Evolutionary conservation across 805 yeast species (phyloP).

Genomic region (Blastobotrys mokoenaii): DNA sequence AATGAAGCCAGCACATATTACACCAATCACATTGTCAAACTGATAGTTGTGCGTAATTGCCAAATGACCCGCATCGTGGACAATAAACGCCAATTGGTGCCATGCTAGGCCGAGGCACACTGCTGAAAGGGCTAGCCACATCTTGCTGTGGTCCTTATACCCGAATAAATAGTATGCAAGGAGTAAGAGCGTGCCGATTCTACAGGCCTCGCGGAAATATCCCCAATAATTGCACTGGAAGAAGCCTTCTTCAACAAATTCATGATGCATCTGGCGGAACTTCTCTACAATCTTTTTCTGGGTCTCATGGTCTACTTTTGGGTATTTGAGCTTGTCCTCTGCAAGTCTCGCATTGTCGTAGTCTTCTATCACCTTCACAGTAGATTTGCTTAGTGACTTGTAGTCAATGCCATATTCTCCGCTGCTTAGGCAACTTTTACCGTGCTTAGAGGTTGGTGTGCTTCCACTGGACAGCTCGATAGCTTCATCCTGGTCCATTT

Average conservation of each 20-base stretch:
- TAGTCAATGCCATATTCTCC: too few relatives aligned
- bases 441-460: constrained; percentile 7
- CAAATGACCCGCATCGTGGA: constrained; percentile 86
- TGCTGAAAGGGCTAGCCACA: constrained; percentile 49
- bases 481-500: constrained; percentile 20
- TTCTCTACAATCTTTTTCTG: constrained; percentile 48
- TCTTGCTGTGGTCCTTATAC: constrained; percentile 4
- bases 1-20: constrained; percentile 61
- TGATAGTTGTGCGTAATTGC: constrained; percentile 76
- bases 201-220: constrained; percentile 58
- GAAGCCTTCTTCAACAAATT: constrained; percentile 46
- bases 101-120: constrained; percentile 63
- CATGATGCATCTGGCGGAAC: constrained; percentile 53
- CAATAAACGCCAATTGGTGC: constrained; percentile 86
- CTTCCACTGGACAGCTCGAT: constrained; percentile 11
- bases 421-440: too few relatives aligned
- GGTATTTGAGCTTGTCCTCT: constrained; percentile 49
- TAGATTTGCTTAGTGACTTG: constrained; percentile 6
- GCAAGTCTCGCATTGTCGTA: constrained; percentile 51
- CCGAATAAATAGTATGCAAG: constrained; percentile 41
- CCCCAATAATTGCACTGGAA: constrained; percentile 69
- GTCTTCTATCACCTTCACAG: constrained; percentile 35
- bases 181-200: constrained; percentile 48
- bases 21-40: constrained; percentile 65
- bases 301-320: constrained; percentile 58